Percentiles rank a stretch among this genome's conserved stretches.
phyloP scores from a whole-genome alignment of 2,329 filamentous ascomycete genomes.

The Teratosphaeria viscida region DNA sequence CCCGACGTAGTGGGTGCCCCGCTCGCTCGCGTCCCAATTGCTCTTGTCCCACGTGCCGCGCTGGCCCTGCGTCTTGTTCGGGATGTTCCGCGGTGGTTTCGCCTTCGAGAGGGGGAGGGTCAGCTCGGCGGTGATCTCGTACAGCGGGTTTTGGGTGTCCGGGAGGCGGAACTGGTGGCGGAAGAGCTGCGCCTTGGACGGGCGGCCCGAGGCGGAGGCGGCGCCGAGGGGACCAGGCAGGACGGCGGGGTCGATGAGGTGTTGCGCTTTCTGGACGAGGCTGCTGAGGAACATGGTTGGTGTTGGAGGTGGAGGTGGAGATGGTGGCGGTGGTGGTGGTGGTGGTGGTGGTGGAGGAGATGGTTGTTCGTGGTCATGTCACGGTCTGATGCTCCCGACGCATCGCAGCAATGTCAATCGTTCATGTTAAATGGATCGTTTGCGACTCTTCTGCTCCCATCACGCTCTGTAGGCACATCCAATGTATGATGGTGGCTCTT shows the following conservation, averaged over 20 bases:
- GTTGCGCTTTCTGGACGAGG: slow-evolving; percentile 91
- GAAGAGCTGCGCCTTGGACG: slow-evolving; percentile 86
- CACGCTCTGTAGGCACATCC: no score
- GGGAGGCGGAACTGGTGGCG: slow-evolving; percentile 94
- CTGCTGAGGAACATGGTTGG: slow-evolving; percentile 54
- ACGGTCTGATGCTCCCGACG: background rate
- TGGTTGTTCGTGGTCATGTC: background rate
- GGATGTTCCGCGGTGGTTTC: slow-evolving; percentile 28
- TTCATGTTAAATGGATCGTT: background rate
- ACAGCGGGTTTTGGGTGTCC: slow-evolving; percentile 79
- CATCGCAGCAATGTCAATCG: background rate
- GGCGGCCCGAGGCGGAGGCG: slow-evolving; percentile 64
- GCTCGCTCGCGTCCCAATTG: slow-evolving; percentile 53
- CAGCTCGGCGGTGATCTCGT: slow-evolving; percentile 93
- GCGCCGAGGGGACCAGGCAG: slow-evolving; percentile 45
- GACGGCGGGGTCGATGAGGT: slow-evolving; percentile 82
- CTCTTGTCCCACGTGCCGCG: slow-evolving; percentile 51
- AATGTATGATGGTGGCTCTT: no score
- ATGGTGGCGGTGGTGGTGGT: background rate
- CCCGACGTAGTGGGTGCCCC: slow-evolving; percentile 64
- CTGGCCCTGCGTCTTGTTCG: slow-evolving; percentile 10
- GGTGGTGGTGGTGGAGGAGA: background rate
- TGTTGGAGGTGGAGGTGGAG: no score
- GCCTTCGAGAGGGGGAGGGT: slow-evolving; percentile 57
- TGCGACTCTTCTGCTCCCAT: background rate